phyloP scores from a whole-genome alignment of 2,329 filamentous ascomycete genomes.

The Verticillium nonalfalfae region DNA sequence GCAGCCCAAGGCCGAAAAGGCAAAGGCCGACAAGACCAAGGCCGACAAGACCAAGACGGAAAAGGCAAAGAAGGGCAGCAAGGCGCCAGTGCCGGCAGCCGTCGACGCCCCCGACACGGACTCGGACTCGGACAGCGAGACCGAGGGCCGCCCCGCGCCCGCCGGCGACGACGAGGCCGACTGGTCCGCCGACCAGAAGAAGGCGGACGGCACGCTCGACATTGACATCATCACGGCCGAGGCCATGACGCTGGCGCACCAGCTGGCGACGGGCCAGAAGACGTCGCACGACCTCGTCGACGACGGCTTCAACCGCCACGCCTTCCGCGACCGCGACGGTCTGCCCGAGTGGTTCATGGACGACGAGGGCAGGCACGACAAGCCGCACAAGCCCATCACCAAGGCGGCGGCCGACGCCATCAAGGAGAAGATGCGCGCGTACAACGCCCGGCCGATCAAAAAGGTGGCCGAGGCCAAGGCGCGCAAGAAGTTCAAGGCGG shows the following conservation, averaged over 20 bases:
- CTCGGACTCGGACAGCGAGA: constrained; percentile 29
- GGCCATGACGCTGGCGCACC: constrained; percentile 94
- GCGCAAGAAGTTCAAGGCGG: constrained; percentile 93
- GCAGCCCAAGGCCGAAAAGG: constrained; percentile 15
- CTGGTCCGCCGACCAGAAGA: constrained; percentile 60
- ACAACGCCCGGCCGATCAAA: constrained; percentile 97
- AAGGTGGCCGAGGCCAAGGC: constrained; percentile 97
- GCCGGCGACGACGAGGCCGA: constrained; percentile 54
- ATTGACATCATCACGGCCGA: constrained; percentile 99
- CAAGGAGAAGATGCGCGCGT: constrained; percentile 85
- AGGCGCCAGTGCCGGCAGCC: not conserved
- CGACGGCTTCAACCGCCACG: constrained; percentile 87
- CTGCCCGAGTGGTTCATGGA: constrained; percentile 98
- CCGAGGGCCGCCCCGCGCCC: not conserved
- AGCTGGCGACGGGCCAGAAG: constrained; percentile 81
- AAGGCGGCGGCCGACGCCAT: constrained; percentile 87
- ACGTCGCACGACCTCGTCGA: constrained; percentile 75
- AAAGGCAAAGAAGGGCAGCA: constrained; percentile 4
- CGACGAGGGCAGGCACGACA: constrained; percentile 81
- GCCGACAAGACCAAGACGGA: not conserved
- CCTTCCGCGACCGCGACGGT: constrained; percentile 85
- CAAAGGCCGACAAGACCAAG: constrained; percentile 21
- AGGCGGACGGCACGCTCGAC: constrained; percentile 61
- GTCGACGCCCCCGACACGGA: not conserved
- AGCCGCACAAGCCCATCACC: constrained; percentile 79